Percentiles rank a stretch among this genome's conserved stretches.
Conservation (phyloP, 169 alveolate species). For the Cryptosporidium sp. region DNA sequence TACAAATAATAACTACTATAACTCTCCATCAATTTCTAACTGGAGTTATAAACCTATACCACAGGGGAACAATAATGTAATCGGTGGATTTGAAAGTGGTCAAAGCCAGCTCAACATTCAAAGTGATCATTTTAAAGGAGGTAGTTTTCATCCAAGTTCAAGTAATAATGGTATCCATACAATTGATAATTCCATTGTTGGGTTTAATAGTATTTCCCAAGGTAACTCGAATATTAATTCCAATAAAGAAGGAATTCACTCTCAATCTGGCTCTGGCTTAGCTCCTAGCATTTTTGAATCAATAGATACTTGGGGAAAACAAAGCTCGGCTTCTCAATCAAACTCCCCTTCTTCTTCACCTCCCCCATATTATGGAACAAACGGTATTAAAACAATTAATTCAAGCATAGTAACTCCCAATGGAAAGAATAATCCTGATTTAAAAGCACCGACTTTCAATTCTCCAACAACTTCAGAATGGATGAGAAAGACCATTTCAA, state of each 20-base stretch:
- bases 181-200: slow-evolving; percentile 22
- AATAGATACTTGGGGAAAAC: slow-evolving; percentile 59
- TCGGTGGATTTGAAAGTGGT: slow-evolving; percentile 2
- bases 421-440: slow-evolving; percentile 4
- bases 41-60: slow-evolving; percentile 74
- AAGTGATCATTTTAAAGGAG: not conserved
- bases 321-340: not conserved
- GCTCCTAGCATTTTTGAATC: slow-evolving; percentile 58
- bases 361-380: not conserved
- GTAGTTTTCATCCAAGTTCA: slow-evolving; percentile 11
- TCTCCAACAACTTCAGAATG: slow-evolving; percentile 71
- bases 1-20: not conserved
- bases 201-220: slow-evolving; percentile 18
- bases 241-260: slow-evolving; percentile 11
- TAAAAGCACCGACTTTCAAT: slow-evolving; percentile 31
- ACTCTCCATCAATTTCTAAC: slow-evolving; percentile 36
- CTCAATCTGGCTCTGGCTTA: slow-evolving; percentile 68
- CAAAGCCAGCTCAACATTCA: not conserved
- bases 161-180: not conserved
- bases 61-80: slow-evolving; percentile 30
- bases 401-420: not conserved
- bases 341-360: not conserved
- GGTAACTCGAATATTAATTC: not conserved
- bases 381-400: not conserved
- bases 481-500: slow-evolving; percentile 70